phyloP scores from a whole-genome alignment of 1,284 basidiomycete genomes.

The Coniferiporia weirii region DNA sequence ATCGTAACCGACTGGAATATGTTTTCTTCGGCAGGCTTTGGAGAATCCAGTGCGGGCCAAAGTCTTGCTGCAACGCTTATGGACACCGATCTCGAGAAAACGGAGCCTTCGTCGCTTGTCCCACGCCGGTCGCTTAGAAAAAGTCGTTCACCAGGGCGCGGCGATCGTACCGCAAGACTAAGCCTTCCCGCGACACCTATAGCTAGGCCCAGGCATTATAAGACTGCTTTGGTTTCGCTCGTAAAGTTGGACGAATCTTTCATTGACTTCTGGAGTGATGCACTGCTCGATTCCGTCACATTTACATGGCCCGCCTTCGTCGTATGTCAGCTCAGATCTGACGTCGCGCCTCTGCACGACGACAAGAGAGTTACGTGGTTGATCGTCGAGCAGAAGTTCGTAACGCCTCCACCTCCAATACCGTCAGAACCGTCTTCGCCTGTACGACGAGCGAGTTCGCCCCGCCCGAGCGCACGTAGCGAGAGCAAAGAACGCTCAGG shows the following conservation, averaged over 20 bases:
- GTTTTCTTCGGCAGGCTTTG: constrained; percentile 63
- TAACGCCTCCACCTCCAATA: constrained; percentile 34
- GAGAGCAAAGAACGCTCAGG: constrained; percentile 6
- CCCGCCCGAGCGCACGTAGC: constrained; percentile 9
- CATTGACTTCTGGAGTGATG: constrained; percentile 72
- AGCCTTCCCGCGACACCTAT: constrained; percentile 23
- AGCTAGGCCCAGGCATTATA: constrained; percentile 26
- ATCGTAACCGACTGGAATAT: constrained; percentile 32
- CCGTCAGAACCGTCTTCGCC: constrained; percentile 22
- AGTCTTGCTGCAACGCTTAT: constrained; percentile 54
- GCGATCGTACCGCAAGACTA: neutral
- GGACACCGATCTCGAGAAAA: constrained; percentile 57
- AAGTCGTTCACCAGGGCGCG: constrained; percentile 21
- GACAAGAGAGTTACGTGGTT: constrained; percentile 48
- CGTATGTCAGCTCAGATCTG: constrained; percentile 55
- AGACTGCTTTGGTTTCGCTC: constrained; percentile 39
- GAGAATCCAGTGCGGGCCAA: constrained; percentile 35
- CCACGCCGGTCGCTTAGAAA: constrained; percentile 29
- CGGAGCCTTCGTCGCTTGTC: constrained; percentile 33
- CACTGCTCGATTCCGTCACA: constrained; percentile 59
- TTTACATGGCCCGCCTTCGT: constrained; percentile 60
- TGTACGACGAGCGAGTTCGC: constrained; percentile 10
- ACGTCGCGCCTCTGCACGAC: constrained; percentile 17
- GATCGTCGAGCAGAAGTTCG: constrained; percentile 57
- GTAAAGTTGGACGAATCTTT: constrained; percentile 71